A percentile compares a stretch with the other conserved stretches of the same genome.
Conservation (phyloP, 2,329 filamentous ascomycete genomes). For the Scortechinia acanthostroma region DNA sequence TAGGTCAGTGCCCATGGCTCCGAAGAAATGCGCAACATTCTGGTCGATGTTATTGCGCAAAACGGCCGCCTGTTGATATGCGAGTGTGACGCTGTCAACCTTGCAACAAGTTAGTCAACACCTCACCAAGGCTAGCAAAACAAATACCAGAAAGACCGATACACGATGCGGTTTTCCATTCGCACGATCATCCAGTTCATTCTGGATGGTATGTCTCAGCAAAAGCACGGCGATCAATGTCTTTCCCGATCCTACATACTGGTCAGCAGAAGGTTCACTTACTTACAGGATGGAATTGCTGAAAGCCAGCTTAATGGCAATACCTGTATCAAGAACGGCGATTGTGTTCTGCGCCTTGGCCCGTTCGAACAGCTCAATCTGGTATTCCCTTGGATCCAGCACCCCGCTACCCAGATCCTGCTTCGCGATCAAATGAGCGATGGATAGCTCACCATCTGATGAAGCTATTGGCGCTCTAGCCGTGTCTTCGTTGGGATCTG, state of each 20-base stretch:
- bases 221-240: constrained; percentile 90
- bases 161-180: constrained; percentile 53
- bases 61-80: constrained; percentile 82
- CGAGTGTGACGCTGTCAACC: constrained; percentile 82
- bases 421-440: not conserved
- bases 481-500: not conserved
- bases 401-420: not conserved
- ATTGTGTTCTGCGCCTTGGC: constrained; percentile 83
- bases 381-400: constrained; percentile 71
- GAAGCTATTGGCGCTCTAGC: no score
- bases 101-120: constrained; percentile 13
- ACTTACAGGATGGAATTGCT: no score
- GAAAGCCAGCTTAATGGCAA: constrained; percentile 5
- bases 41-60: constrained; percentile 75
- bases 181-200: constrained; percentile 67
- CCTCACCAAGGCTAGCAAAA: no score
- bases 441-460: not conserved
- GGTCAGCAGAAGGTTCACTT: not conserved
- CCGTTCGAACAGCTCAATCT: constrained; percentile 81
- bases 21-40: constrained; percentile 67
- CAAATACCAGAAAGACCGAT: constrained; percentile 76
- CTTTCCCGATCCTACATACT: constrained; percentile 74
- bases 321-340: constrained; percentile 85
- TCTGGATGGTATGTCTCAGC: constrained; percentile 67
- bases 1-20: constrained; percentile 19